These are phyloP conservation scores for Arachnomyces sp. DNA, from an alignment of 2,329 filamentous ascomycete species.

Conservation along the genomic window DNA sequence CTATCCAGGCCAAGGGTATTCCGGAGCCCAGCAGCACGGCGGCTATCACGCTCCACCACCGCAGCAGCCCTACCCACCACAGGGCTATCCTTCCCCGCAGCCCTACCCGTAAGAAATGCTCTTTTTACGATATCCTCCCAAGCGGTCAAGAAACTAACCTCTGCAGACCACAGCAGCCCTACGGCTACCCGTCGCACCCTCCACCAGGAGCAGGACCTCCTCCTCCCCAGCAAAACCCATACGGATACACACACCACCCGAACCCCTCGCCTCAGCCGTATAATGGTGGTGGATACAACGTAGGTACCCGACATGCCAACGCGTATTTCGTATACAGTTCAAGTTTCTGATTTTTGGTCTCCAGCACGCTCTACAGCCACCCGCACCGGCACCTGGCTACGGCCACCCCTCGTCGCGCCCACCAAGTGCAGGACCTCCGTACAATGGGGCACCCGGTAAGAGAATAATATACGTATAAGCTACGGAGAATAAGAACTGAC, in stretches of 20 bases:
- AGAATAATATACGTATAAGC: constrained; percentile 2
- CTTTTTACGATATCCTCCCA: constrained; percentile 6
- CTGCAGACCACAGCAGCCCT: constrained; percentile 6
- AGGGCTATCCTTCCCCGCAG: constrained; percentile 31
- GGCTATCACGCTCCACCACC: constrained; percentile 34
- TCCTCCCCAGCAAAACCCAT: constrained; percentile 27
- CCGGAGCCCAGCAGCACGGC: constrained; percentile 46
- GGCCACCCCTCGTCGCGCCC: constrained; percentile 18
- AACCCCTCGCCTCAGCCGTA: constrained; percentile 36
- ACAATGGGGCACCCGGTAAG: too few relatives aligned
- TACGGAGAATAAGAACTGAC: constrained; percentile 3
- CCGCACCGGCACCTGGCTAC: constrained; percentile 13
- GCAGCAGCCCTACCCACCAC: constrained; percentile 26
- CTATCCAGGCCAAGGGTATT: constrained; percentile 50
- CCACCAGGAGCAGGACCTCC: too few relatives aligned
- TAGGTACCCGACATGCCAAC: constrained; percentile 17
- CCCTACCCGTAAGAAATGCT: constrained; percentile 31
- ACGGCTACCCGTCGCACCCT: constrained; percentile 14
- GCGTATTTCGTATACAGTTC: not conserved
- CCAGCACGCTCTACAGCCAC: constrained; percentile 9
- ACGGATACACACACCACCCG: constrained; percentile 33
- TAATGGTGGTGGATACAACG: constrained; percentile 27
- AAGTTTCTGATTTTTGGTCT: not conserved
- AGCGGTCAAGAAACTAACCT: not conserved
- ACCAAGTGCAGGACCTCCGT: constrained; percentile 10